phyloP scores from a whole-genome alignment of 225 moss, liverwort and hornwort species.

The Anthoceros angustus region DNA sequence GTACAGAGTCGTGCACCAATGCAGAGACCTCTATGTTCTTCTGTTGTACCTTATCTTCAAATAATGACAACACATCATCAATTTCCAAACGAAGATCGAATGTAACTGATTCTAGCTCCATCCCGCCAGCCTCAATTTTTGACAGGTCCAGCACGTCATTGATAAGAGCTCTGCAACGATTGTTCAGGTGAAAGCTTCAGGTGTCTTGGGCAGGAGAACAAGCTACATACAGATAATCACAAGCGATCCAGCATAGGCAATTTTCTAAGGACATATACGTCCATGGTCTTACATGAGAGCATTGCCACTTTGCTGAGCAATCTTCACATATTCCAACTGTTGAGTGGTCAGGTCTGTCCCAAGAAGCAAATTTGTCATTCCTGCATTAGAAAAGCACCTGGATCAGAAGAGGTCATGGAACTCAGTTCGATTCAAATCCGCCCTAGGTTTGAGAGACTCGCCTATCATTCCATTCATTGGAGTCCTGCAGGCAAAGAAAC shows the following conservation, averaged over 20 bases:
- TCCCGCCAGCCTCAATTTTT: slow-evolving; percentile 71
- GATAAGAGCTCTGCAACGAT: slow-evolving; percentile 42
- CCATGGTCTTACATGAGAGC: slow-evolving; percentile 32
- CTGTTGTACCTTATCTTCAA: slow-evolving; percentile 42
- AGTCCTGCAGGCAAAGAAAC: slow-evolving; percentile 33
- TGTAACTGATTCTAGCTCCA: slow-evolving; percentile 62
- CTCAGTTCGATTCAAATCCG: not conserved
- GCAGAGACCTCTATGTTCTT: slow-evolving; percentile 46
- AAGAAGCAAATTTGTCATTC: slow-evolving; percentile 71
- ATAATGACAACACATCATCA: slow-evolving; percentile 49
- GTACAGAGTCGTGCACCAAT: slow-evolving; percentile 51
- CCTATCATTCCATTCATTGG: slow-evolving; percentile 83
- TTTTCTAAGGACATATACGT: not conserved
- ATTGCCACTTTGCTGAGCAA: slow-evolving; percentile 67
- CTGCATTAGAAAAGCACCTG: slow-evolving; percentile 12
- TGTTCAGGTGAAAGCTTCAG: not conserved
- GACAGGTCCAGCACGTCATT: slow-evolving; percentile 70
- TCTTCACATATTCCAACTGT: slow-evolving; percentile 54
- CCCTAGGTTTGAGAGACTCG: slow-evolving; percentile 10
- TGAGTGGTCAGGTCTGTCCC: slow-evolving; percentile 42
- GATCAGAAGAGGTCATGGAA: too few relatives aligned
- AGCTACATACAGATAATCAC: too few relatives aligned
- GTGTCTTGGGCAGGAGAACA: not conserved
- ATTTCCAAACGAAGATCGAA: slow-evolving; percentile 49
- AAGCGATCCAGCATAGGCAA: too few relatives aligned